These are phyloP conservation scores for Leccinum boreale DNA, from an alignment of 768 basidiomycete genomes.

Conservation along the genomic window DNA sequence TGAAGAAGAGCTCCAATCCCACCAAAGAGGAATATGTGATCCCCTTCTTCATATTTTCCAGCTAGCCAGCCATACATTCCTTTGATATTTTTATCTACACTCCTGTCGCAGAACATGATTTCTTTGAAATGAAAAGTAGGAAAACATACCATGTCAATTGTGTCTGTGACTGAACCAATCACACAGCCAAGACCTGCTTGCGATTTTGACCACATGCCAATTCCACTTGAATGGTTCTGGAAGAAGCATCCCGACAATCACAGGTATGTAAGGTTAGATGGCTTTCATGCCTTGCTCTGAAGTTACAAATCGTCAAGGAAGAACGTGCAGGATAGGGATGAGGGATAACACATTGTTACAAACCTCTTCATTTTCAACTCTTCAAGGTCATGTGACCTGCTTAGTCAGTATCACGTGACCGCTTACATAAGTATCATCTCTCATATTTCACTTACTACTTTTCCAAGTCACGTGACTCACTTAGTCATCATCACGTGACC, in stretches of 20 bases:
- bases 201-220: slow-evolving; percentile 29
- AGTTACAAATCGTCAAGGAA: background rate
- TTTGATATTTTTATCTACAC: background rate
- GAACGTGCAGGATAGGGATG: background rate
- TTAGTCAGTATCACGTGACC: too few relatives aligned
- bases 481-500: too few relatives aligned
- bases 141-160: slow-evolving; percentile 3
- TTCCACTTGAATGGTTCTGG: slow-evolving; percentile 30
- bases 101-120: background rate
- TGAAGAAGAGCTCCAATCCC: background rate
- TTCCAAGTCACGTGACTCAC: too few relatives aligned
- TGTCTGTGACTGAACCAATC: slow-evolving; percentile 6
- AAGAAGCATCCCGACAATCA: background rate
- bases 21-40: background rate
- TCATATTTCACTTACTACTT: too few relatives aligned
- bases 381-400: too few relatives aligned
- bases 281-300: background rate
- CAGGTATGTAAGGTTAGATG: background rate
- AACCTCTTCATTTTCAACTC: too few relatives aligned
- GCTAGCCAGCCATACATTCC: background rate
- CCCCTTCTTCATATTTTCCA: background rate
- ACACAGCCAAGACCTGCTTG: slow-evolving; percentile 14
- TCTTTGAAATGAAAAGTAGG: background rate
- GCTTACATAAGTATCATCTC: too few relatives aligned
- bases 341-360: background rate